phyloP scores from a whole-genome alignment of 495 filamentous ascomycete genomes.

The Cladorrhinum samala region DNA sequence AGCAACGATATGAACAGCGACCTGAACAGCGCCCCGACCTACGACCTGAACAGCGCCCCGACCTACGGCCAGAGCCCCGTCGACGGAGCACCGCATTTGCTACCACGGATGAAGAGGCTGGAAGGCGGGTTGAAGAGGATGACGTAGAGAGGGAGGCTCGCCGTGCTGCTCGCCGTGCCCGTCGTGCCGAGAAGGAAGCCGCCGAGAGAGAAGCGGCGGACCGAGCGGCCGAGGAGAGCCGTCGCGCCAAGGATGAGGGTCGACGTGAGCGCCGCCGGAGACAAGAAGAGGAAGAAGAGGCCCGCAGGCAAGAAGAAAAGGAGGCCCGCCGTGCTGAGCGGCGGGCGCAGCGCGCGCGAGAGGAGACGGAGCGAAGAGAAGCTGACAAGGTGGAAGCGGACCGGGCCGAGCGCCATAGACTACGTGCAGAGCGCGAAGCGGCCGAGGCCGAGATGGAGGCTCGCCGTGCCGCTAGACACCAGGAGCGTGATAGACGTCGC shows the following conservation, averaged over 20 bases:
- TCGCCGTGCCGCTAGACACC: slow-evolving; percentile 36
- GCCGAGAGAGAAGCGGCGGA: slow-evolving; percentile 42
- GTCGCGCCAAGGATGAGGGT: slow-evolving; percentile 38
- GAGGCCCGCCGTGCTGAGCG: slow-evolving; percentile 48
- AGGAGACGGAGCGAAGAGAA: slow-evolving; percentile 37
- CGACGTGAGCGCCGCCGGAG: slow-evolving; percentile 39
- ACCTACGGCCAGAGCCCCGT: slow-evolving; percentile 33
- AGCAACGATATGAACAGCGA: slow-evolving; percentile 25
- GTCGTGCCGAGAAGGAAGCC: slow-evolving; percentile 42
- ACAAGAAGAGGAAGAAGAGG: slow-evolving; percentile 40
- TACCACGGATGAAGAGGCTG: slow-evolving; percentile 37
- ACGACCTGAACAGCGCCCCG: slow-evolving; percentile 26
- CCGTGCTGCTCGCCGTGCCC: slow-evolving; percentile 46
- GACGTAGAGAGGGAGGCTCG: slow-evolving; percentile 50
- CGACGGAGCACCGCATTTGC: slow-evolving; percentile 37
- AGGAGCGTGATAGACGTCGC: slow-evolving; percentile 17
- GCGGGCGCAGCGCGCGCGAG: slow-evolving; percentile 38
- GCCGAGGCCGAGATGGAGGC: slow-evolving; percentile 43
- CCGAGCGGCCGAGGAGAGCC: slow-evolving; percentile 42
- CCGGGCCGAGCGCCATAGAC: slow-evolving; percentile 36
- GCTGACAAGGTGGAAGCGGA: slow-evolving; percentile 39
- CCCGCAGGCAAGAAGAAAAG: slow-evolving; percentile 43
- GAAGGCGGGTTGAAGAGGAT: slow-evolving; percentile 19
- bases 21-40: slow-evolving; percentile 17
- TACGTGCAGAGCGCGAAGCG: slow-evolving; percentile 36